phyloP scores from a whole-genome alignment of 257 asterid species.

The Handroanthus guayacan region DNA sequence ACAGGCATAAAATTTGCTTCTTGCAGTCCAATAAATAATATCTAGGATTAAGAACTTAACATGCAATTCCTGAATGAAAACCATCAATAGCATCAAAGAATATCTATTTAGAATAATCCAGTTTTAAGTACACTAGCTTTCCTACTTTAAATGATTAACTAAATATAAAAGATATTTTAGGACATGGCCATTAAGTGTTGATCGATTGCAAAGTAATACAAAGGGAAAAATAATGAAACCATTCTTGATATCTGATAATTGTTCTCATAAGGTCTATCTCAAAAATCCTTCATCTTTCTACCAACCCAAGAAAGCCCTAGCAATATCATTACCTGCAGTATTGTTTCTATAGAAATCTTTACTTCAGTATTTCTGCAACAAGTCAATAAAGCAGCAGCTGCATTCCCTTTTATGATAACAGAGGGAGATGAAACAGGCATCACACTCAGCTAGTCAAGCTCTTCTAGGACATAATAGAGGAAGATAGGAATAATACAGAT shows the following conservation, averaged over 20 bases:
- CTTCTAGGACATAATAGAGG: neutral
- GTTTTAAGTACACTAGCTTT: neutral
- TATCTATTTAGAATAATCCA: neutral
- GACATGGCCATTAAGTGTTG: neutral
- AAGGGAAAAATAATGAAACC: neutral
- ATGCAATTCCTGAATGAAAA: neutral
- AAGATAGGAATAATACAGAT: neutral
- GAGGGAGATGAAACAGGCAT: neutral
- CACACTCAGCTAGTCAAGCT: neutral
- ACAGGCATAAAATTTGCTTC: slow-evolving; percentile 1
- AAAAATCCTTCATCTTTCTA: slow-evolving; percentile 12
- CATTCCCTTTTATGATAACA: neutral
- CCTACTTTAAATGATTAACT: neutral
- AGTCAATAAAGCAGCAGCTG: neutral
- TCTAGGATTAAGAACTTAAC: neutral
- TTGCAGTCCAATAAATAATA: neutral
- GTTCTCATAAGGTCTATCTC: slow-evolving; percentile 11
- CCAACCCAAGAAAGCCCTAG: neutral
- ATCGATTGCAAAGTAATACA: neutral
- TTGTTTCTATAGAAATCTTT: neutral
- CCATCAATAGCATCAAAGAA: neutral
- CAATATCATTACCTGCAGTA: slow-evolving; percentile 4
- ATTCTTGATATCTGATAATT: neutral
- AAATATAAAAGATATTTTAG: neutral
- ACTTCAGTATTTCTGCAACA: neutral